Evolutionary conservation across 2,329 filamentous ascomycete species (phyloP).

Genomic region (Aspergillus ustus): DNA sequence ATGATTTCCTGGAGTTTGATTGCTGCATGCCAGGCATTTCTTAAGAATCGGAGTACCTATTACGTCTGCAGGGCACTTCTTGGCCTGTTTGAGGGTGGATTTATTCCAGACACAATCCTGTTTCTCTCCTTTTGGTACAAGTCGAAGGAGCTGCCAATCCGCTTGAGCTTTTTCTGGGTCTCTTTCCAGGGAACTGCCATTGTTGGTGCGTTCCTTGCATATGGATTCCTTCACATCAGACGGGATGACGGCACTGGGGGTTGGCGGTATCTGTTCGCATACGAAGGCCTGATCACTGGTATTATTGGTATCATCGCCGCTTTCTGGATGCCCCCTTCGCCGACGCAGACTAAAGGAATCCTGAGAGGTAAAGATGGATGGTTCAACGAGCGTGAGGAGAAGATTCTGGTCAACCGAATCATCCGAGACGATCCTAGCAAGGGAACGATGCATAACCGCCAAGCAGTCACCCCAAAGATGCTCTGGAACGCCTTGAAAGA

Average conservation of each 20-base stretch:
- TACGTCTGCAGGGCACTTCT: conserved; percentile 53
- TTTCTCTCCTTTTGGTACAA: conserved; percentile 80
- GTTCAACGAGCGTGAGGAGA: conserved; percentile 70
- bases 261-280: conserved; percentile 50
- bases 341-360: conserved; percentile 65
- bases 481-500: conserved; percentile 57
- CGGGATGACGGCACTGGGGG: conserved; percentile 43
- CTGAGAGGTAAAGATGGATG: conserved; percentile 67
- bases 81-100: conserved; percentile 59
- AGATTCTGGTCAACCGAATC: conserved; percentile 70
- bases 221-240: conserved; percentile 47
- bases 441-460: conserved; percentile 65
- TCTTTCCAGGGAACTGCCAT: conserved; percentile 58
- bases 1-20: conserved; percentile 63
- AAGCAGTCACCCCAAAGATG: conserved; percentile 55
- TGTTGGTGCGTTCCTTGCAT: conserved; percentile 54
- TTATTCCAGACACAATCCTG: conserved; percentile 51
- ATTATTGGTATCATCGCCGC: conserved; percentile 61
- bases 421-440: conserved; percentile 61
- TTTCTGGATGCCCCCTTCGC: conserved; percentile 66
- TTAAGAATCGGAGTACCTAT: conserved; percentile 50
- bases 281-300: conserved; percentile 55
- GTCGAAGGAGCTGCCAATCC: conserved; percentile 68
- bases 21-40: conserved; percentile 55
- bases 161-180: conserved; percentile 73